phyloP scores from a whole-genome alignment of 2,329 filamentous ascomycete species.

The Knufia petricola region DNA sequence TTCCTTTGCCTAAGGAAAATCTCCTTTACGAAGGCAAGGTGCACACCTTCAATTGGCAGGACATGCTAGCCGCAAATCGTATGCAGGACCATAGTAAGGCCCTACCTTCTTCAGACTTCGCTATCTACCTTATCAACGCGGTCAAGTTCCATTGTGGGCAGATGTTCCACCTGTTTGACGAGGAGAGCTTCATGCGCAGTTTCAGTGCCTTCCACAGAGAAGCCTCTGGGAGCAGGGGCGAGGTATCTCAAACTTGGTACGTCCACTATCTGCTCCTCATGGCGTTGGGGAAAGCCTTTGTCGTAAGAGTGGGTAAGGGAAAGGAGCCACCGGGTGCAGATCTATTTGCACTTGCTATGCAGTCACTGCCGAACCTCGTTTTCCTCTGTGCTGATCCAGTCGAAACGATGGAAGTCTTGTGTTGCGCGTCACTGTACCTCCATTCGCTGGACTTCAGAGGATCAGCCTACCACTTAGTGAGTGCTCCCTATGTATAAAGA shows the following conservation, averaged over 20 bases:
- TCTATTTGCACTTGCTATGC: constrained; percentile 38
- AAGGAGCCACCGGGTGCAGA: constrained; percentile 39
- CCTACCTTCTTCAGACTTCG: constrained; percentile 44
- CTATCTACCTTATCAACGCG: constrained; percentile 45
- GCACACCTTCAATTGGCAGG: constrained; percentile 21
- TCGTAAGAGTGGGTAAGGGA: constrained; percentile 30
- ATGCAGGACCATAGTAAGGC: constrained; percentile 27
- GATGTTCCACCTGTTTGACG: constrained; percentile 47
- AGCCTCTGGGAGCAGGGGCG: constrained; percentile 22
- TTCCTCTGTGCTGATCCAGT: constrained; percentile 36
- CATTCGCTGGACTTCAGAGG: constrained; percentile 43
- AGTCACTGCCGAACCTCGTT: constrained; percentile 35
- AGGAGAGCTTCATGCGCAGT: constrained; percentile 40
- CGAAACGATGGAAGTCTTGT: constrained; percentile 41
- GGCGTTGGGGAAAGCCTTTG: constrained; percentile 48
- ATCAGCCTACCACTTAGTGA: constrained; percentile 39
- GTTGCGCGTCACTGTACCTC: constrained; percentile 44
- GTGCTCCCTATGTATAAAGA: constrained; percentile 4
- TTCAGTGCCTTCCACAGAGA: constrained; percentile 35
- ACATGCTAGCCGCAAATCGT: constrained; percentile 15
- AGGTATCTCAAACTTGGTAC: constrained; percentile 36
- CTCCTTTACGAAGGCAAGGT: constrained; percentile 42
- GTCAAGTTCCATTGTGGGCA: constrained; percentile 49
- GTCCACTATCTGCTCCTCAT: constrained; percentile 46
- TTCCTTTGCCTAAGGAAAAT: constrained; percentile 34